Base-by-base conservation (phyloP, 768 basidiomycete genomes). In the Rickenella mellea region DNA sequence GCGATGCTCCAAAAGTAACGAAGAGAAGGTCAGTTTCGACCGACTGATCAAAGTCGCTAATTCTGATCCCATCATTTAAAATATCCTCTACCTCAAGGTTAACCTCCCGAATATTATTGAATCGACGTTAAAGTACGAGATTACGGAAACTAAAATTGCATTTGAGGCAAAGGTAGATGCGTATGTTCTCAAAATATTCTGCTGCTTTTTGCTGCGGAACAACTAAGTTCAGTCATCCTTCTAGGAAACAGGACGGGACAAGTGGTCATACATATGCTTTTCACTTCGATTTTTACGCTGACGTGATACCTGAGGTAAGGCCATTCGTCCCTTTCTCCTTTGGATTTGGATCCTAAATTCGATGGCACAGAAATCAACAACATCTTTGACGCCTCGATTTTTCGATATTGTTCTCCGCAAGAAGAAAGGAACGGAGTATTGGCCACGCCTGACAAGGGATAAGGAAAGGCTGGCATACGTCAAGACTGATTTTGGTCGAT, bases 401-500 rank as follows among this genome's bases (percentile, higher is more conserved):
- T 61, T 97, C 37, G 55, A 61, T 48, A 67, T 80, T 31, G 64
- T 80, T 38, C 69, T 98, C 42, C 80, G 80, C 60, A 98, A 98
- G 66, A 88, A 90, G 61, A 53, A 59, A 22, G 63, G 80, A 55
- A 58, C 65, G 12, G 94, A 91, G 51, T 98, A 74, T 63, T 98
- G 94, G 94, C 87, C 89, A 21, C 76, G 93, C 44, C 69, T 98
- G 39, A 90, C 87, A 37, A 91, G 93, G 62, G 85, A 86, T 45
- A 93, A 91, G 62, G 56, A 75, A 46, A 87, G 75, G 63, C 77
- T 71, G 39, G 68, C 78, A 43, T 93, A 76, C 65, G 66, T 97
- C 62, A 97, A 96, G 74, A 96, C 91, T 35, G 89, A 97, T 62
- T 97, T 97, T 60, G 70, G 70, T 50, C 93, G 86, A 67, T 97